These are phyloP conservation scores for Malassezia obtusa DNA, from an alignment of 1,284 basidiomycete genomes.

Conservation along the genomic window DNA sequence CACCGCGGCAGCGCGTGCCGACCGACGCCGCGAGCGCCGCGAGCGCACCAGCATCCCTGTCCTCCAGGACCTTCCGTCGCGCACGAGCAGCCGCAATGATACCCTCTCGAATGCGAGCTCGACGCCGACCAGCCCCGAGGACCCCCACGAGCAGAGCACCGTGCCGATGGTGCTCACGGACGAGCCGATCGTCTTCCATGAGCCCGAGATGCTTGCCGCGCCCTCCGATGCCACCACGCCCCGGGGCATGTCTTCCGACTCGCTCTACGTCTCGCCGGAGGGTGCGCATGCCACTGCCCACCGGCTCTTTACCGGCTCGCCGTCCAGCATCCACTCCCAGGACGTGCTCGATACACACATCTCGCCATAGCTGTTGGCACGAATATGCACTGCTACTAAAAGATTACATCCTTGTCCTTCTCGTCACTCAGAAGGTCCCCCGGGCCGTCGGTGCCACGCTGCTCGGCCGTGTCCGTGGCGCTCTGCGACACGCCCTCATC, in stretches of 20 bases:
- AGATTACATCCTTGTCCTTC: constrained; percentile 47
- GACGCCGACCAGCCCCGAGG: not conserved
- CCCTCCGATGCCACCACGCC: not conserved
- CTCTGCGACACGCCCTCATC: constrained; percentile 15
- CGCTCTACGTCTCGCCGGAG: not conserved
- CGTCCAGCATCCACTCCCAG: not conserved
- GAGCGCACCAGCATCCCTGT: constrained; percentile 11
- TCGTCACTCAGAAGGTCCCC: constrained; percentile 37
- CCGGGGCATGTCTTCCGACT: not conserved
- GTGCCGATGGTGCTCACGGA: too few relatives aligned
- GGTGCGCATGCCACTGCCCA: not conserved
- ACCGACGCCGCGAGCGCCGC: constrained; percentile 11
- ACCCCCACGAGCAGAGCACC: not conserved
- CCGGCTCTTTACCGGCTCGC: not conserved
- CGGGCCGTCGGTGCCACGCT: constrained; percentile 8
- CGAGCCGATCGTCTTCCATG: too few relatives aligned
- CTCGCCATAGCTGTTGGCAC: not conserved
- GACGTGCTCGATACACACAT: not conserved
- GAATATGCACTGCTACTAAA: constrained; percentile 18
- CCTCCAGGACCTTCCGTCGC: constrained; percentile 2
- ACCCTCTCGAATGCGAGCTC: not conserved
- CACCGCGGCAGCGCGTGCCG: constrained; percentile 10
- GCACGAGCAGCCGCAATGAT: constrained; percentile 4
- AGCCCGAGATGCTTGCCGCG: not conserved
- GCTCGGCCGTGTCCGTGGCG: constrained; percentile 4